Evolutionary conservation across 2,329 filamentous ascomycete genomes (phyloP), one percentile per base, ranked within the genome.

Genomic region (Stemphylium vesicarium): DNA sequence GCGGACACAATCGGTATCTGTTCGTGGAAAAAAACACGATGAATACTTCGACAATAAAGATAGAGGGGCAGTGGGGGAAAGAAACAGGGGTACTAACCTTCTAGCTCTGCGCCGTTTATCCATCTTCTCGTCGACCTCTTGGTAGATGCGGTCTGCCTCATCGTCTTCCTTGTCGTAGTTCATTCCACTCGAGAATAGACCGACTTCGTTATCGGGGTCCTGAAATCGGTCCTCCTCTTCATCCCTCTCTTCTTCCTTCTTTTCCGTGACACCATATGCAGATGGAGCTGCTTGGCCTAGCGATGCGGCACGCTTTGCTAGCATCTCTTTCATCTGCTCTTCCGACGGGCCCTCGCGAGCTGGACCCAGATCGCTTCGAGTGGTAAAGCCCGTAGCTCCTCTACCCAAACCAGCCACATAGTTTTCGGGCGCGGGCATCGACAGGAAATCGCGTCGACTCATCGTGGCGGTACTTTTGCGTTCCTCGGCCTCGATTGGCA

Each of bases 361-460:
- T 45, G 96, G 95, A 53, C 96, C 95, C 53, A 99, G 83, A 84
- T 99, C 95, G 53, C 94, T 98, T 70, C 96, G 88, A 36, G 95
- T 99, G 13, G 95, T 98, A 80, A 99, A 99, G 57, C 96, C 95
- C 7, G 95, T 99, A 18, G 96, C 96, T 79, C 95, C 95, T 83
- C 96, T 90, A 78, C 95, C 95, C 60, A 99, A 88, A 85, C 95
- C 95, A 62, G 95, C 95, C 61, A 99, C 94, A 66, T 84, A 84
- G 74, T 84, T 84, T 67, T 83, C 82, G 39, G 82, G 82, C 68
- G 82, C 82, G 48, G 89, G 88, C 77, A 96, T 92, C 78, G 85
- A 93, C 57, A 98, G 79, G 71, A 98, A 98, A 78, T 97, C 92
- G 80, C 92, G 89, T 68, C 84, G 82, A 53, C 84, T 83, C 86